Evolutionary conservation across 306 rosid genomes (phyloP).

Genomic region (Trichosanthes cucumerina): DNA sequence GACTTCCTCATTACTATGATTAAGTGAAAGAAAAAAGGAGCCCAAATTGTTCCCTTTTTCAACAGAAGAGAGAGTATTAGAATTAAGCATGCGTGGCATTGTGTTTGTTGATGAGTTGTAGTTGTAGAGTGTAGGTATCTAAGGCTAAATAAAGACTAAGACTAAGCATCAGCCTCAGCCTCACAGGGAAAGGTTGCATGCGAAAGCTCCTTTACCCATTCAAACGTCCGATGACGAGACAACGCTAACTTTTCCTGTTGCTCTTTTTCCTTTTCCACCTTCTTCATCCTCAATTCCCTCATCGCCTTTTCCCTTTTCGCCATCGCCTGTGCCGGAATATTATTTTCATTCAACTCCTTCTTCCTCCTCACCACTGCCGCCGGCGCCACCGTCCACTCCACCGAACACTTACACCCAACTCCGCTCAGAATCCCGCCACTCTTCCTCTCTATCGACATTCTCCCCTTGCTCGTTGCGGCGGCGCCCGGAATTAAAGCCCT

Average conservation of each 20-base stretch:
- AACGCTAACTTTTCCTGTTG: constrained; percentile 8
- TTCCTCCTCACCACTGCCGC: constrained; percentile 14
- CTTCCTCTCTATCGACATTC: constrained; percentile 22
- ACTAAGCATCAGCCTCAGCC: not conserved
- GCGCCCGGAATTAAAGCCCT: not conserved
- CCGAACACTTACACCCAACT: constrained; percentile 47
- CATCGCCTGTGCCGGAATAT: constrained; percentile 14
- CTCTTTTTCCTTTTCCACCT: constrained; percentile 14
- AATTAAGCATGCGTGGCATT: not conserved
- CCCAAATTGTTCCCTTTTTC: too few relatives aligned
- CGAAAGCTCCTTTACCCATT: constrained; percentile 20
- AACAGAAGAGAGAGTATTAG: not conserved
- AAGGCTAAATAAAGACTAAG: not conserved
- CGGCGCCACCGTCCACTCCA: constrained; percentile 16
- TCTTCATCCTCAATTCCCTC: constrained; percentile 26
- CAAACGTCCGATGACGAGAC: constrained; percentile 19
- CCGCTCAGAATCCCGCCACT: constrained; percentile 33
- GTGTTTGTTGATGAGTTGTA: not conserved
- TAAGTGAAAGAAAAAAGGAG: not conserved
- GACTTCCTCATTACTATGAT: not conserved
- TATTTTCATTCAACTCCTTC: not conserved
- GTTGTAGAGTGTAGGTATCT: not conserved
- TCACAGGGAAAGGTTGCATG: constrained; percentile 13
- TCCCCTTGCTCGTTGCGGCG: not conserved
- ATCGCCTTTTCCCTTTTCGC: constrained; percentile 39